Base-by-base conservation (phyloP, 768 basidiomycete species). In the Trametes cinnabarina region DNA sequence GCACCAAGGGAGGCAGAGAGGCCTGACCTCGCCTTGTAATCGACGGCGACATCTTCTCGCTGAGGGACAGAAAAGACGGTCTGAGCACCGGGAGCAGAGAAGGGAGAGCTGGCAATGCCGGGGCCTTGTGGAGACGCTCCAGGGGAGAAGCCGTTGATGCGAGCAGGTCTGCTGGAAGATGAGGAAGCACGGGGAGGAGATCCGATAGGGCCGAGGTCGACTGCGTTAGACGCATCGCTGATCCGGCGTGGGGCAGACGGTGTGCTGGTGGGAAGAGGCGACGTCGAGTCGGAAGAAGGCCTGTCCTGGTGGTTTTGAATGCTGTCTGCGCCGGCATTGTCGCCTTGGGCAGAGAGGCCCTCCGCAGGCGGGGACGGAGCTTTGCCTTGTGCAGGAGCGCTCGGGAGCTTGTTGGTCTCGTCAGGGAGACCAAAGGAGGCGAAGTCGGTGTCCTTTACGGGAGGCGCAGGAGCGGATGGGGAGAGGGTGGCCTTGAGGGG, bases 121-220 rank as follows among this genome's bases (percentile, higher is more conserved):
- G 58, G 73, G 47, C 51, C 60, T 55, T 55, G 73, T 8, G 88
- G 87, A 5, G 86, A 87, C 0, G 84, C 83, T 6, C 80, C 79
- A 4, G 85, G 83, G 22, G 84, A 83, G 64, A 81, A 78, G 12
- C 75, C 75, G 55, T 75, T 82, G 49, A 73, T 63, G 51, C 75
- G 73, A 22, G 74, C 60, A 55, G 77, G 64, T 15, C 73, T 73
- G 1, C 63, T 69, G 2, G 69, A 66, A 32, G 74, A 69, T 1
- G 68, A 65, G 20, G 69, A 80, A 1, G 77, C 74, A 42, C 76
- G 74, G 14, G 92, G 87, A 9, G 90, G 88, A 3, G 90, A 90
- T 2, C 92, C 92, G 59, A 93, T 91, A 15, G 92, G 90, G 9
- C 91, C 91, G 64, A 90, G 86, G 68, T 90, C 89, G 46, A 76